These are phyloP conservation scores for Phytopythium cucurbitacearum DNA, from an alignment of 352 stramenopile genomes.

Conservation along the genomic window DNA sequence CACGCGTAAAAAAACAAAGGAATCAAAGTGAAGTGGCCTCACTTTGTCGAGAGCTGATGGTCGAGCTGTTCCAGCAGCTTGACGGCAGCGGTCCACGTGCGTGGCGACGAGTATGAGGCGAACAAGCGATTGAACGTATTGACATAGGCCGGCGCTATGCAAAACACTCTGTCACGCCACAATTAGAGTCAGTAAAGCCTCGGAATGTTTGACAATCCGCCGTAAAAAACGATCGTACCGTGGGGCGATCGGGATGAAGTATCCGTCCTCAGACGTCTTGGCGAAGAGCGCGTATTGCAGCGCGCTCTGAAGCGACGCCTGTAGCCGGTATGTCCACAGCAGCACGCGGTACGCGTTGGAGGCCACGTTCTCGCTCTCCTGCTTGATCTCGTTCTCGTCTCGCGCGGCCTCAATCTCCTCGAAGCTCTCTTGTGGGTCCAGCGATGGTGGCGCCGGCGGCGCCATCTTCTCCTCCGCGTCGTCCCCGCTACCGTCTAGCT, in stretches of 20 bases:
- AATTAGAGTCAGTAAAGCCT: constrained; percentile 8
- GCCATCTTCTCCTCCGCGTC: constrained; percentile 28
- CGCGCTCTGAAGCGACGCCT: constrained; percentile 67
- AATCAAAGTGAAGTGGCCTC: constrained; percentile 2
- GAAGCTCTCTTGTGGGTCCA: constrained; percentile 51
- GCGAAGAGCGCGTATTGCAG: constrained; percentile 74
- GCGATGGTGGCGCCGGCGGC: constrained; percentile 15
- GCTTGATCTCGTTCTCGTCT: constrained; percentile 49
- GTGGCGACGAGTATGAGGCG: constrained; percentile 43
- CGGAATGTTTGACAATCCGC: not conserved
- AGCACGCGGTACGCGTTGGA: constrained; percentile 68
- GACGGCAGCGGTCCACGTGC: constrained; percentile 67
- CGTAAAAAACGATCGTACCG: constrained; percentile 24
- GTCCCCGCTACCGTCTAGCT: constrained; percentile 2
- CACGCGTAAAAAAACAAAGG: not conserved
- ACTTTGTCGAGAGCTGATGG: constrained; percentile 61
- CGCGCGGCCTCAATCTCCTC: constrained; percentile 62
- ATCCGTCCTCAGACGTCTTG: constrained; percentile 78
- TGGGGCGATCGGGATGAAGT: constrained; percentile 76
- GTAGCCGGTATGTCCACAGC: constrained; percentile 76
- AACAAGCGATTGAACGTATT: constrained; percentile 78
- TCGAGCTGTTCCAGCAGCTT: constrained; percentile 75
- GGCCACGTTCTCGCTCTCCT: constrained; percentile 71
- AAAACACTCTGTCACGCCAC: constrained; percentile 52
- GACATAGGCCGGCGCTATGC: constrained; percentile 70